phyloP scores from a whole-genome alignment of 2,329 filamentous ascomycete species.

The Colletotrichum paranaense region DNA sequence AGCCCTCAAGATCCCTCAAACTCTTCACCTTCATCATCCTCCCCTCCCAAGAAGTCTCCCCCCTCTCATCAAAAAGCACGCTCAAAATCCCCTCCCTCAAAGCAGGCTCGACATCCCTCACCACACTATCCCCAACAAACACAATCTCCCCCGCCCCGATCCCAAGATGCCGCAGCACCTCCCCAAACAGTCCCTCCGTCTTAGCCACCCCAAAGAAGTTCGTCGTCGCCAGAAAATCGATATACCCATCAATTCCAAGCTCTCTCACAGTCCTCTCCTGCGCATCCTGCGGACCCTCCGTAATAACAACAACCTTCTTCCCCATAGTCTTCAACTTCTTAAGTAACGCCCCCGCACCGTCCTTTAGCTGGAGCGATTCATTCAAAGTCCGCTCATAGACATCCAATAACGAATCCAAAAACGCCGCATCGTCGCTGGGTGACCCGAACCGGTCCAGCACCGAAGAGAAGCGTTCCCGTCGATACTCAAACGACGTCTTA shows the following conservation, averaged over 20 bases:
- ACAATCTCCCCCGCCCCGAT: constrained; percentile 40
- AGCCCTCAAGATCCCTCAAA: constrained; percentile 32
- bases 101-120: constrained; percentile 45
- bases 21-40: constrained; percentile 34
- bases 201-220: constrained; percentile 44
- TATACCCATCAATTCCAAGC: constrained; percentile 41
- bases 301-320: constrained; percentile 56
- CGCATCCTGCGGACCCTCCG: constrained; percentile 59
- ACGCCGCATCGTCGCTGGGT: constrained; percentile 31
- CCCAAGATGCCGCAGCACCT: constrained; percentile 39
- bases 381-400: constrained; percentile 46
- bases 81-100: constrained; percentile 41
- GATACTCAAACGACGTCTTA: constrained; percentile 55
- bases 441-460: constrained; percentile 43
- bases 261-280: constrained; percentile 54
- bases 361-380: constrained; percentile 47
- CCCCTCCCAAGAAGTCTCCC: constrained; percentile 24
- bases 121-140: constrained; percentile 44
- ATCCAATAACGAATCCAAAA: constrained; percentile 39
- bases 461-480: constrained; percentile 50
- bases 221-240: constrained; percentile 47
- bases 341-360: constrained; percentile 49
- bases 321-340: constrained; percentile 44
- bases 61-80: constrained; percentile 40
- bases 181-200: constrained; percentile 40